Evolutionary conservation across 257 asterid genomes (phyloP), one percentile per base, ranked within the genome.

Genomic region (Nicotiana sylvestris): DNA sequence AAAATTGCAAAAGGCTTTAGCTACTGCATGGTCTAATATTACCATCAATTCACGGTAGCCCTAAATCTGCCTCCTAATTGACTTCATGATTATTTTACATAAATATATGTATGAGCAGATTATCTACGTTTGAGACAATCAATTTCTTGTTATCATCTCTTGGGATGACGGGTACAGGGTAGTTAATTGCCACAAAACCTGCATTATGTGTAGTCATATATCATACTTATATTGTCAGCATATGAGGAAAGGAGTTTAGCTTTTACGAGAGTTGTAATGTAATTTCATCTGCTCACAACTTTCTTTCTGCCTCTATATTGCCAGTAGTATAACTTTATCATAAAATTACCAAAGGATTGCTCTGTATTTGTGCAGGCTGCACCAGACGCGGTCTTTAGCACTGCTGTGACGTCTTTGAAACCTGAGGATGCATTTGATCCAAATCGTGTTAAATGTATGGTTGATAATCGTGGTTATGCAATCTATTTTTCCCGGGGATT

Each of bases 361-460:
- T 49, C 27, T 27, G 43, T 74, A 82, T 85, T 74, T 46, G 76
- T 83, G 88, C 86, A 95, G 99, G 95, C 90, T 85, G 87, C 99
- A 57, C 98, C 98, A 10, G 97, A 95, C 84, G 97, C 96, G 27
- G 97, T 95, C 83, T 94, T 95, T 86, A 94, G 97, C 91, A 94
- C 96, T 6, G 98, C 93, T 30, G 96, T 87, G 84, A 95, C 96
- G 81, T 83, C 97, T 66, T 83, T 95, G 89, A 92, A 92, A 85
- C 90, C 96, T 69, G 97, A 94, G 86, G 97, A 95, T 86, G 97
- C 97, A 69, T 89, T 89, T 70, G 97, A 95, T 87, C 89, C 95
- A 4, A 95, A 95, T 86, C 97, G 97, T 35, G 98, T 94, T 51
- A 95, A 95, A 87, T 95, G 98, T 61, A 92, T 92, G 33, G 90